A percentile compares a stretch with the other conserved stretches of the same genome.
phyloP scores from a whole-genome alignment of 352 stramenopile species.

The Phytophthora tubulina region DNA sequence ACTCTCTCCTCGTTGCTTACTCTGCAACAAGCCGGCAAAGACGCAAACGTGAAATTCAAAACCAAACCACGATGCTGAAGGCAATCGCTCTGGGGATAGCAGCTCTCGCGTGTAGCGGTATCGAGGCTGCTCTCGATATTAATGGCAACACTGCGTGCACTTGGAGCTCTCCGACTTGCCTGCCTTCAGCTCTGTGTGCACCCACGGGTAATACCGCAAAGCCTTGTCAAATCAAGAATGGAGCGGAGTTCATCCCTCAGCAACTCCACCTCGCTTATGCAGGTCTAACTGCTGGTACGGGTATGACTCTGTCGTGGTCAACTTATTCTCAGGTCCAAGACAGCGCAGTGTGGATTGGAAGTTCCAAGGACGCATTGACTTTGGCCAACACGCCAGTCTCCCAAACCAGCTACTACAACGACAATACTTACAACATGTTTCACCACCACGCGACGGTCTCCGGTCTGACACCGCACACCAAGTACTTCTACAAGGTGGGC shows the following conservation, averaged over 20 bases:
- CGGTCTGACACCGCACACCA: neutral
- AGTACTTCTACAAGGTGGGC: neutral
- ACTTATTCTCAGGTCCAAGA: neutral
- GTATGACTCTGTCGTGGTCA: neutral
- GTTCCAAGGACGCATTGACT: neutral
- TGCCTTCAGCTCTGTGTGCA: neutral
- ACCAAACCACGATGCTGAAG: constrained; percentile 3
- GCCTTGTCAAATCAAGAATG: neutral
- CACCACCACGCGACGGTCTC: neutral
- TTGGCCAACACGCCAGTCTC: neutral
- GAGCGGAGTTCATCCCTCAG: neutral
- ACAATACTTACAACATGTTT: constrained; percentile 1
- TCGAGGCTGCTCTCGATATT: neutral
- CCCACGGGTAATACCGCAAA: neutral
- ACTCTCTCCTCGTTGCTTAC: constrained; percentile 1
- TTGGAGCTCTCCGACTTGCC: neutral
- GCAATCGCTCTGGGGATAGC: neutral
- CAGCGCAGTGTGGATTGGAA: neutral
- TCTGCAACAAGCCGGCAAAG: constrained; percentile 8
- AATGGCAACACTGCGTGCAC: neutral
- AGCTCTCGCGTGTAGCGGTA: neutral
- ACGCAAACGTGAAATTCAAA: neutral
- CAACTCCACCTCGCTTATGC: neutral
- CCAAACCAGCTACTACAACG: neutral
- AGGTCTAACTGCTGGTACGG: neutral